Conservation (phyloP, 2,329 filamentous ascomycete genomes). For the Helminthosporium solani region DNA sequence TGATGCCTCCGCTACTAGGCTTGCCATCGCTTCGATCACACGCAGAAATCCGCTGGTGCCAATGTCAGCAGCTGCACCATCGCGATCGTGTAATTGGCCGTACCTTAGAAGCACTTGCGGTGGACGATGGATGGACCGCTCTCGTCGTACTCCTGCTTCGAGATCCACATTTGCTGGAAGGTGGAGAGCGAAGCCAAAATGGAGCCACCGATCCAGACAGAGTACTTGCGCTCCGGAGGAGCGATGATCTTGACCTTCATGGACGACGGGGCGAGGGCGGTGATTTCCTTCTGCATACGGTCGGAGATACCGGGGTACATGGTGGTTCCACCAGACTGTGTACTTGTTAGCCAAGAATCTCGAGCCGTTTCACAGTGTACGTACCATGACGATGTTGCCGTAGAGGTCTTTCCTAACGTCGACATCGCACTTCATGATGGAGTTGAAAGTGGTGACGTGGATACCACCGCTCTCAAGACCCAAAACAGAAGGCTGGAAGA, state of each 20-base stretch:
- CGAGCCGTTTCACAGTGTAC: slow-evolving; percentile 40
- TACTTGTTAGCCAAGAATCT: slow-evolving; percentile 39
- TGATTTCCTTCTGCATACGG: slow-evolving; percentile 99
- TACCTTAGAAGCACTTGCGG: slow-evolving; percentile 99
- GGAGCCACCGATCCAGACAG: slow-evolving; percentile 99
- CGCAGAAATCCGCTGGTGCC: slow-evolving; percentile 35
- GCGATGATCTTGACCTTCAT: slow-evolving; percentile 99
- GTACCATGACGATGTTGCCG: slow-evolving; percentile 99
- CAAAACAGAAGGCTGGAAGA: slow-evolving; percentile 98
- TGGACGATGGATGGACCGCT: slow-evolving; percentile 98
- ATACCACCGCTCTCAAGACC: slow-evolving; percentile 99
- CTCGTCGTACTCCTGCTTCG: slow-evolving; percentile 99
- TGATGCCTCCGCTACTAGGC: slow-evolving; percentile 40
- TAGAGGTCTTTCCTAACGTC: slow-evolving; percentile 99
- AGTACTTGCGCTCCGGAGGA: slow-evolving; percentile 99
- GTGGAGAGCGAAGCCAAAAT: slow-evolving; percentile 98
- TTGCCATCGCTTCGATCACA: slow-evolving; percentile 40
- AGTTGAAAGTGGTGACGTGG: slow-evolving; percentile 99
- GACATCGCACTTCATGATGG: slow-evolving; percentile 99
- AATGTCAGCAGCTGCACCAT: slow-evolving; percentile 9
- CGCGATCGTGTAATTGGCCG: slow-evolving; percentile 16
- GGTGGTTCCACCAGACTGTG: slow-evolving; percentile 97
- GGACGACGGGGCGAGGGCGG: slow-evolving; percentile 95
- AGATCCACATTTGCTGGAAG: slow-evolving; percentile 99
- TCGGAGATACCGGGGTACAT: slow-evolving; percentile 99